These are phyloP conservation scores for Clarireedia hainanense DNA, from an alignment of 2,329 filamentous ascomycete species.

Conservation along the genomic window DNA sequence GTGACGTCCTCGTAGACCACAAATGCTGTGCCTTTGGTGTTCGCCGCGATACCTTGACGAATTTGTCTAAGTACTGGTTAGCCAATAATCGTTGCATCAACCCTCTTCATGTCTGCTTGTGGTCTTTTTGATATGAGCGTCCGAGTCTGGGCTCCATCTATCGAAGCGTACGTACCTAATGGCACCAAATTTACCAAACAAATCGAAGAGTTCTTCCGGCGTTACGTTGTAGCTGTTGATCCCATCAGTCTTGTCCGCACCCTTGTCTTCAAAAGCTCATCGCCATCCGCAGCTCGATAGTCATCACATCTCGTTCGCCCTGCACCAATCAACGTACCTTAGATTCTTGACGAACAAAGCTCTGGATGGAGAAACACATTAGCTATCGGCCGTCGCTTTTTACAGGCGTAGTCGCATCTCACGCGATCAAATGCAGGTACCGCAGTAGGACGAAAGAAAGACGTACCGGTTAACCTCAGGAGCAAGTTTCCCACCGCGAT, in stretches of 20 bases:
- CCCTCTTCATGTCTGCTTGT: not conserved
- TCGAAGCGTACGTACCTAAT: slow-evolving; percentile 63
- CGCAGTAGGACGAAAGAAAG: not conserved
- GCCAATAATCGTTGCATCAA: slow-evolving; percentile 4
- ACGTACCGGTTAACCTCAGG: slow-evolving; percentile 97
- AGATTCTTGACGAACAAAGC: slow-evolving; percentile 99
- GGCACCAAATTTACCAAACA: slow-evolving; percentile 95
- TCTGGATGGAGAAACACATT: slow-evolving; percentile 43
- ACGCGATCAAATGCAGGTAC: slow-evolving; percentile 4
- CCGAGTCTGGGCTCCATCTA: not conserved
- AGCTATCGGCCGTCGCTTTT: slow-evolving; percentile 13
- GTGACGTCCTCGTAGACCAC: slow-evolving; percentile 99
- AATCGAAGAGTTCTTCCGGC: slow-evolving; percentile 94
- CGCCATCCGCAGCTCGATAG: slow-evolving; percentile 10
- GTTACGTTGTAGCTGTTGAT: slow-evolving; percentile 87
- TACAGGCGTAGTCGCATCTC: not conserved
- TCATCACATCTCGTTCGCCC: not conserved
- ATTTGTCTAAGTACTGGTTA: slow-evolving; percentile 63
- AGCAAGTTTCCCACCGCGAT: slow-evolving; percentile 92
- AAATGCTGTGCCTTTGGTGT: slow-evolving; percentile 97
- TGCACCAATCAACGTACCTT: slow-evolving; percentile 51
- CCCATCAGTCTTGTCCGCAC: slow-evolving; percentile 47
- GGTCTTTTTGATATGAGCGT: not conserved
- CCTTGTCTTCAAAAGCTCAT: slow-evolving; percentile 32
- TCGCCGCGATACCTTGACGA: slow-evolving; percentile 92